phyloP scores from a whole-genome alignment of 1,284 basidiomycete species.

The Ceraceosorus guamensis region DNA sequence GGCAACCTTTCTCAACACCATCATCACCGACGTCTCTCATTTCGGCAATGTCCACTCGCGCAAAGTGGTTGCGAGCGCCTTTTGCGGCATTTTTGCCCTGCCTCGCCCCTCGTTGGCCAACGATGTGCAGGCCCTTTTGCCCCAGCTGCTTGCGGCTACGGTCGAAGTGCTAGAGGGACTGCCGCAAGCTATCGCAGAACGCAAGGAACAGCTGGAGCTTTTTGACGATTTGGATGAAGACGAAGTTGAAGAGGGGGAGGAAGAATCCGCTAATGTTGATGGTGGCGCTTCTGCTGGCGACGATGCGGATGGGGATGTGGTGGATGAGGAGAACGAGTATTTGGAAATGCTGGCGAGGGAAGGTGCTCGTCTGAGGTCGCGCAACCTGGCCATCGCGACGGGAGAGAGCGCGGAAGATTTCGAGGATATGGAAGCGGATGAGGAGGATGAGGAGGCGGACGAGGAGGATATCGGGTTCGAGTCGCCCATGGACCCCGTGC shows the following conservation, averaged over 20 bases:
- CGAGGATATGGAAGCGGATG: constrained; percentile 19
- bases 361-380: constrained; percentile 30
- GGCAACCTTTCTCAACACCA: constrained; percentile 70
- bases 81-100: constrained; percentile 49
- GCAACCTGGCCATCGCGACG: constrained; percentile 10
- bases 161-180: constrained; percentile 30
- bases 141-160: constrained; percentile 30
- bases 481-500: constrained; percentile 6
- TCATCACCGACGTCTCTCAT: constrained; percentile 56
- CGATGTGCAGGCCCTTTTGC: constrained; percentile 22
- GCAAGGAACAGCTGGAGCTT: constrained; percentile 33
- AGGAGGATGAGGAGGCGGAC: constrained; percentile 33
- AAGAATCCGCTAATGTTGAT: constrained; percentile 11
- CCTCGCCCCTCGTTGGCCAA: constrained; percentile 24
- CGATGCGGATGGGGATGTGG: constrained; percentile 38
- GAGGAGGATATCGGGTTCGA: constrained; percentile 16
- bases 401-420: constrained; percentile 17
- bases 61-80: constrained; percentile 68
- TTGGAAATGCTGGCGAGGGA: constrained; percentile 44
- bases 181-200: constrained; percentile 34
- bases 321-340: constrained; percentile 47
- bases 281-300: constrained; percentile 23
- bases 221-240: constrained; percentile 38
- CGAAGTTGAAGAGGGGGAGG: constrained; percentile 20
- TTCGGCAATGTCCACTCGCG: constrained; percentile 85